Conservation (phyloP, 345 rosid species). For the Syzygium oleosum region DNA sequence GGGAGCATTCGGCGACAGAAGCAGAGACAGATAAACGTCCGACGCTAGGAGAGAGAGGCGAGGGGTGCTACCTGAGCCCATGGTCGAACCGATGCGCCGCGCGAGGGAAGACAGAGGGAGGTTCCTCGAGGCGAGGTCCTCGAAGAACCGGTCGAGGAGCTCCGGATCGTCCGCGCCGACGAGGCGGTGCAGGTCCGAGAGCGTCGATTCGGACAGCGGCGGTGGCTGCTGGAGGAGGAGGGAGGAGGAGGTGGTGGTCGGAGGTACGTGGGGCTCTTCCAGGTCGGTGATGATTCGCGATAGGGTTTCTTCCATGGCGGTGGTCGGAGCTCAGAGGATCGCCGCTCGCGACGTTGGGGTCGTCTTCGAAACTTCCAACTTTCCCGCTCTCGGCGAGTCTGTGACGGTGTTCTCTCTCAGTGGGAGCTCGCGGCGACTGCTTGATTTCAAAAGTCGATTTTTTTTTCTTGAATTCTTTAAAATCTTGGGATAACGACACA, state of each 20-base stretch:
- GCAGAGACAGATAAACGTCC: constrained; percentile 47
- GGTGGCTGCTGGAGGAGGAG: neutral
- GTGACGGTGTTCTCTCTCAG: no score
- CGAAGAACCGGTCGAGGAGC: constrained; percentile 34
- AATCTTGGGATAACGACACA: no score
- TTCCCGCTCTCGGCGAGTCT: neutral
- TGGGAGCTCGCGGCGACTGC: no score
- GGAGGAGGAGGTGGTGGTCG: constrained; percentile 4
- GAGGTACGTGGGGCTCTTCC: constrained; percentile 13
- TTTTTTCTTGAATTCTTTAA: no score
- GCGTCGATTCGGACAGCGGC: constrained; percentile 9
- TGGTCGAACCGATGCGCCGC: constrained; percentile 40
- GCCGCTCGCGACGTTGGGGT: neutral
- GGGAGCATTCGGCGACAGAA: constrained; percentile 58
- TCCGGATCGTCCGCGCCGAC: constrained; percentile 31
- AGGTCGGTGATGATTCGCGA: constrained; percentile 17
- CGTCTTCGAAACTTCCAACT: neutral
- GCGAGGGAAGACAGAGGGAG: constrained; percentile 40
- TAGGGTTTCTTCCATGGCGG: constrained; percentile 10
- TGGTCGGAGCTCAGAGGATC: neutral
- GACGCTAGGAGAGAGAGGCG: constrained; percentile 45
- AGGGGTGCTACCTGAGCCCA: constrained; percentile 37
- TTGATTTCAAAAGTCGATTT: no score
- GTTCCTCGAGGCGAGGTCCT: constrained; percentile 30
- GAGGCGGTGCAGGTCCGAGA: constrained; percentile 46